These are phyloP conservation scores for Lomentospora prolificans DNA, from an alignment of 2,329 filamentous ascomycete genomes.

Conservation along the genomic window DNA sequence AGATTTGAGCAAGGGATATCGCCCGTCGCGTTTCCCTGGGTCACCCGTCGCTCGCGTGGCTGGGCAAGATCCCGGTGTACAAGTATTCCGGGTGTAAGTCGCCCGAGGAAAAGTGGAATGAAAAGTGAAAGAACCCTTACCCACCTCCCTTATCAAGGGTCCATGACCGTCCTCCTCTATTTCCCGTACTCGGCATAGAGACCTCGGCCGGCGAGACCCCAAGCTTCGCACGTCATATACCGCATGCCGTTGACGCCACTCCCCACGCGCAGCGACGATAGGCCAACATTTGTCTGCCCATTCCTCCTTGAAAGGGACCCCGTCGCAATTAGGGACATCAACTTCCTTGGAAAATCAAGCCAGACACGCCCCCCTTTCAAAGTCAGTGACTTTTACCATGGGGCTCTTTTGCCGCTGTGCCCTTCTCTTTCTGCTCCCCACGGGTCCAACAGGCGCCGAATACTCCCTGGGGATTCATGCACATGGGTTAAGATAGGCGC, in stretches of 20 bases:
- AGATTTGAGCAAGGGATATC: too few relatives aligned
- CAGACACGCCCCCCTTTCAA: background rate
- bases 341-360: background rate
- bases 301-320: background rate
- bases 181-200: background rate
- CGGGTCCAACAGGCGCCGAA: background rate
- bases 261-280: slow-evolving; percentile 1
- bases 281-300: background rate
- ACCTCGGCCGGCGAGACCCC: background rate
- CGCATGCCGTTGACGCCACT: background rate
- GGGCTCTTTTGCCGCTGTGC: too few relatives aligned
- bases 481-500: background rate
- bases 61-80: too few relatives aligned
- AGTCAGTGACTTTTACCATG: background rate
- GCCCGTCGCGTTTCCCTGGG: too few relatives aligned
- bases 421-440: background rate
- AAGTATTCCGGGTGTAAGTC: background rate
- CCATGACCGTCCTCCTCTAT: background rate
- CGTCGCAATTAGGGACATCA: background rate
- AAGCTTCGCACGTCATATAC: background rate
- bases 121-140: background rate
- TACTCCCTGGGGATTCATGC: background rate
- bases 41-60: too few relatives aligned
- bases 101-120: too few relatives aligned
- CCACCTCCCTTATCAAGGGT: background rate